phyloP scores from a whole-genome alignment of 495 filamentous ascomycete genomes.

The Chaetomium tenue region DNA sequence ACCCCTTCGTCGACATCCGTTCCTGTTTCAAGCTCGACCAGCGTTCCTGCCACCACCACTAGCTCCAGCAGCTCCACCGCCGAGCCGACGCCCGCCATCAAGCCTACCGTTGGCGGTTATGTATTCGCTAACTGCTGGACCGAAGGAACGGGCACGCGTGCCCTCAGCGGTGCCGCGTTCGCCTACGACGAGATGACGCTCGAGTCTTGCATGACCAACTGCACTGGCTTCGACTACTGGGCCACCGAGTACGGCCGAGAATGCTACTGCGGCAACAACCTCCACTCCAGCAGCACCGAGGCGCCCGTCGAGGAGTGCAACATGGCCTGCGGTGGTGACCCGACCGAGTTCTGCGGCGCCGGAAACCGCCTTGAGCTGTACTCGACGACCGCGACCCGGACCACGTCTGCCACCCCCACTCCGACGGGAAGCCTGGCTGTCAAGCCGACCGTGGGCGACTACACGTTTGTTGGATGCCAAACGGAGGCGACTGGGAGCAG shows the following conservation, averaged over 20 bases:
- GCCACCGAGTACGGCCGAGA: slow-evolving; percentile 52
- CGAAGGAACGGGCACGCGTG: slow-evolving; percentile 45
- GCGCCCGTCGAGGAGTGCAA: slow-evolving; percentile 47
- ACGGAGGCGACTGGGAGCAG: slow-evolving; percentile 40
- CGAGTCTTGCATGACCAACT: slow-evolving; percentile 48
- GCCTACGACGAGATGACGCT: slow-evolving; percentile 53
- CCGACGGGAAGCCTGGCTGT: slow-evolving; percentile 38
- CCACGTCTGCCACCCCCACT: slow-evolving; percentile 35
- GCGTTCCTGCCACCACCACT: slow-evolving; percentile 16
- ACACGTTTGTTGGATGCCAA: slow-evolving; percentile 45
- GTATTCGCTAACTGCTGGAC: slow-evolving; percentile 47
- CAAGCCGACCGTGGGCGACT: slow-evolving; percentile 41
- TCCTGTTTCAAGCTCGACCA: slow-evolving; percentile 23
- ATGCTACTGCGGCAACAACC: slow-evolving; percentile 53
- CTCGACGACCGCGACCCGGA: slow-evolving; percentile 42
- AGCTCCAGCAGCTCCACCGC: slow-evolving; percentile 22
- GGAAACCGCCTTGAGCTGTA: slow-evolving; percentile 49
- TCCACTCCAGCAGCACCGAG: slow-evolving; percentile 41
- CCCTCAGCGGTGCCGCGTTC: slow-evolving; percentile 38
- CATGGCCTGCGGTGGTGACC: slow-evolving; percentile 50
- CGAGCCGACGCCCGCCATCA: slow-evolving; percentile 37
- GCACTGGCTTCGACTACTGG: slow-evolving; percentile 48
- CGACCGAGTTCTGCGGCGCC: slow-evolving; percentile 46
- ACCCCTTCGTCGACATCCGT: slow-evolving; percentile 29
- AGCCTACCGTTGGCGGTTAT: slow-evolving; percentile 43